Evolutionary conservation across 805 yeast species (phyloP).

Genomic region (Myxozyma sirexii): DNA sequence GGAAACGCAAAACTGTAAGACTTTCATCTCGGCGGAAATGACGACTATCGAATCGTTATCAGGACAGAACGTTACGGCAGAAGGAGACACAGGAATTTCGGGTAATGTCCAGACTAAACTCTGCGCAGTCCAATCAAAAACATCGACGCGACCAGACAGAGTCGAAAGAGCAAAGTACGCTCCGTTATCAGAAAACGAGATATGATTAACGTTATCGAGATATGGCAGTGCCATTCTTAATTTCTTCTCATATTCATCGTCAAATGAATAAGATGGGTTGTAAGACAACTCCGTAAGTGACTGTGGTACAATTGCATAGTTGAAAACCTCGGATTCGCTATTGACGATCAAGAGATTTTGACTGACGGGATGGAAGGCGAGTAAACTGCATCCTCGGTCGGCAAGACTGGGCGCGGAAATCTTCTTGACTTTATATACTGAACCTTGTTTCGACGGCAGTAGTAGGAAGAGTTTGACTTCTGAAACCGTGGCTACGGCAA

Average conservation of each 20-base stretch:
- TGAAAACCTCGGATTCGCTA: slow-evolving; percentile 62
- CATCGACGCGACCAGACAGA: slow-evolving; percentile 66
- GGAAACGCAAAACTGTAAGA: slow-evolving; percentile 64
- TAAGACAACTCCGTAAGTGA: neutral
- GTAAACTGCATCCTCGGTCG: slow-evolving; percentile 57
- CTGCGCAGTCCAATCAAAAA: slow-evolving; percentile 41
- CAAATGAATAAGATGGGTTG: slow-evolving; percentile 26
- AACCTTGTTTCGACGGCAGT: slow-evolving; percentile 44
- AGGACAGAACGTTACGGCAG: slow-evolving; percentile 60
- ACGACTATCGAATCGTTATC: slow-evolving; percentile 49
- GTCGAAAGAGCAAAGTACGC: slow-evolving; percentile 59
- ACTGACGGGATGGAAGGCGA: slow-evolving; percentile 48
- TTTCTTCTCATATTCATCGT: slow-evolving; percentile 47
- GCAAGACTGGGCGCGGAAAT: slow-evolving; percentile 49
- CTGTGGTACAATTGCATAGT: slow-evolving; percentile 41
- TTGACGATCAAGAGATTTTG: slow-evolving; percentile 56
- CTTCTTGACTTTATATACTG: slow-evolving; percentile 54
- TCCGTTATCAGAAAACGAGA: slow-evolving; percentile 53
- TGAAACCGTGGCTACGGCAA: slow-evolving; percentile 72
- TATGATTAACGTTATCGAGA: slow-evolving; percentile 54
- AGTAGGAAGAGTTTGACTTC: slow-evolving; percentile 71
- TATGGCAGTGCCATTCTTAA: slow-evolving; percentile 46
- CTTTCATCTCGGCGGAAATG: slow-evolving; percentile 71
- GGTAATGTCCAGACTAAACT: slow-evolving; percentile 51
- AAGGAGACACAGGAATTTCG: slow-evolving; percentile 60